Evolutionary conservation across 192 early-diverging fungal species (phyloP), one percentile per base, ranked within the genome.

Genomic region (Haplosporangium gracile): DNA sequence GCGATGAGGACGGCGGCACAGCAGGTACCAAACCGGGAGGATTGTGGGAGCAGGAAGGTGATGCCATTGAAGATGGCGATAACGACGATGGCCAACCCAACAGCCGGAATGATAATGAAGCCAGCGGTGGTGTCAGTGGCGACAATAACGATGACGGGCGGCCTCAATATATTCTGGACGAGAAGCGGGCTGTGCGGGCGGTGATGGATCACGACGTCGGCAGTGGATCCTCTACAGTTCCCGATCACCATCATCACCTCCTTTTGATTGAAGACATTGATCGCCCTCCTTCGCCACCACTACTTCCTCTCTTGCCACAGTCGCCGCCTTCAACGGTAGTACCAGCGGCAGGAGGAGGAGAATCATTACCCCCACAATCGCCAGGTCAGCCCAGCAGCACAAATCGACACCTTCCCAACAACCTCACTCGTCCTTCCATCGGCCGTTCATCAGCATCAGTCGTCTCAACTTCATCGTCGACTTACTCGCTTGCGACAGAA

Each of bases 401-500:
- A n/a, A 57, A 42, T 43, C 70, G 20, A 72, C 70, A 13, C 42
- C 22, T 70, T 11, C 13, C 38, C 42, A 72, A 4, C 29, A 38
- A 13, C 24, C 32, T 29, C 9, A 26, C n/a, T 18, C 55, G n/a
- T 60, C 55, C 55, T 26, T 0, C 55, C 26, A 26, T 10, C 6
- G 55, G n/a, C 16, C 55, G n/a, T 6, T 60, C 55, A 26, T 42
- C 47, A 7, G 32, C 69, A 4, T 34, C 49, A 5, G 65, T 10
- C 40, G 42, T 72, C 0, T 32, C 72, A 8, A 15, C 82, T 0
- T 45, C 72, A 8, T 53, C 76, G 6, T 72, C 51, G 6, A 74
- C 70, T 4, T 70, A 60, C 47, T 80, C 79, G 1, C 60, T 86
- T 18, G 83, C 83, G 36, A 81, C 79, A 26, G 83, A 86, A 39